Percentiles rank a stretch among this genome's conserved stretches.
Evolutionary conservation across 2,329 filamentous ascomycete species (phyloP).

Genomic region (Pseudogymnoascus sp.): DNA sequence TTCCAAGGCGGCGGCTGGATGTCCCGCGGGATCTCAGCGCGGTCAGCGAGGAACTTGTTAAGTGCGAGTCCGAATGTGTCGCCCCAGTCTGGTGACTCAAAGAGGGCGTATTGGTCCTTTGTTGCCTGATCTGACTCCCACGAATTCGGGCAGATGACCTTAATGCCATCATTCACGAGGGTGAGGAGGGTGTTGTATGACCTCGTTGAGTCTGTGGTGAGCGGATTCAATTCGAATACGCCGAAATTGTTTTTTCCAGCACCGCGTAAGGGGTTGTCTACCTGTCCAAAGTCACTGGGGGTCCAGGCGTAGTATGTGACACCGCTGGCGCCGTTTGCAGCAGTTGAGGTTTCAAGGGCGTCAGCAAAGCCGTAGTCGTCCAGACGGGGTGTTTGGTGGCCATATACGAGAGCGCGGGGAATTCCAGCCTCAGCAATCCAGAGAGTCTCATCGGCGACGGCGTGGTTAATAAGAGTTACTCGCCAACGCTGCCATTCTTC

Average conservation of each 20-base stretch:
- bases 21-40: slow-evolving; percentile 13
- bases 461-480: slow-evolving; percentile 14
- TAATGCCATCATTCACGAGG: slow-evolving; percentile 14
- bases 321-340: slow-evolving; percentile 16
- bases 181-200: slow-evolving; percentile 14
- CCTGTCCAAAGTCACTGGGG: slow-evolving; percentile 10
- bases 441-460: slow-evolving; percentile 14
- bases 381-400: slow-evolving; percentile 16
- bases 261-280: slow-evolving; percentile 12
- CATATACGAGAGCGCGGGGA: slow-evolving; percentile 14
- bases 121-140: slow-evolving; percentile 14
- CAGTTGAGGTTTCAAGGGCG: slow-evolving; percentile 13
- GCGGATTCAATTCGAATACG: slow-evolving; percentile 16
- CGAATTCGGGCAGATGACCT: slow-evolving; percentile 16
- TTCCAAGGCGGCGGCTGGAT: slow-evolving; percentile 16
- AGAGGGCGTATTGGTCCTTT: slow-evolving; percentile 17
- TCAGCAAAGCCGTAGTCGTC: slow-evolving; percentile 16
- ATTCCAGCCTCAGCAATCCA: slow-evolving; percentile 16
- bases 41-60: slow-evolving; percentile 13
- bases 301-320: slow-evolving; percentile 16
- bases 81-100: slow-evolving; percentile 14
- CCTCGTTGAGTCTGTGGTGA: slow-evolving; percentile 9
- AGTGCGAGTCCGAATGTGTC: slow-evolving; percentile 16
- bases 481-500: slow-evolving; percentile 18
- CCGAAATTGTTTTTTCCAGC: slow-evolving; percentile 16